Evolutionary conservation across 192 early-diverging fungal genomes (phyloP), one percentile per base, ranked within the genome.

Genomic region (Gryganskiella cystojenkinii): DNA sequence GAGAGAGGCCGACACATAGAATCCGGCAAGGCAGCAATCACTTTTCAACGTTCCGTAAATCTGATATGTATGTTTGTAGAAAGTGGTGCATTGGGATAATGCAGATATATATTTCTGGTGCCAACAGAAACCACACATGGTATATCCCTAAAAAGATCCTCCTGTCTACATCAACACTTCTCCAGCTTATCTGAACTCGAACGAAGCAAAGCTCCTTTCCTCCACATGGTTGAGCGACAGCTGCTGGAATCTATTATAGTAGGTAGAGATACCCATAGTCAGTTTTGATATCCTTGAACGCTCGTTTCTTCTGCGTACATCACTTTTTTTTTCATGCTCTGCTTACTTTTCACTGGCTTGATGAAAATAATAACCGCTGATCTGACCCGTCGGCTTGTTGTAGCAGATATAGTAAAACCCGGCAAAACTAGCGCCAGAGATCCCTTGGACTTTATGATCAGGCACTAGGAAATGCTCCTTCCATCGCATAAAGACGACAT

Each of bases 381-480:
- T 89, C 20, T 82, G 71, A 15, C 88, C 84, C 11, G 87, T 89
- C 40, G 64, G 57, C 34, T 89, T 86, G 55, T 91, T 84, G 59
- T 90, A 95, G 80, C 88, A 84, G 74, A 90, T 92, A 60, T 95
- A 96, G 70, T 96, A 96, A 57, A 96, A 96, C 10, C 95, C 95
- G 28, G 91, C 94, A 87, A 94, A 96, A 51, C 91, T 92, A 6
- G 95, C 95, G 30, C 95, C 95, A 55, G 87, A 81, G 46, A 96
- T 93, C 17, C 74, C 81, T 55, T 84, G 86, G 17, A 95, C 87
- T 37, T 82, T 79, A 79, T 96, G 94, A 70, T 96, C 91, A n/a
- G 95, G 94, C 13, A 95, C 92, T 45, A 96, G 71, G 67, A 96
- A 96, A 70, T 93, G 91, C 61, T 96, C 95, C 81, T 96, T 96